A percentile compares a stretch with the other conserved stretches of the same genome.
Evolutionary conservation across 371 early-diverging fungal genomes (phyloP).

Genomic region (Mortierella sp.): DNA sequence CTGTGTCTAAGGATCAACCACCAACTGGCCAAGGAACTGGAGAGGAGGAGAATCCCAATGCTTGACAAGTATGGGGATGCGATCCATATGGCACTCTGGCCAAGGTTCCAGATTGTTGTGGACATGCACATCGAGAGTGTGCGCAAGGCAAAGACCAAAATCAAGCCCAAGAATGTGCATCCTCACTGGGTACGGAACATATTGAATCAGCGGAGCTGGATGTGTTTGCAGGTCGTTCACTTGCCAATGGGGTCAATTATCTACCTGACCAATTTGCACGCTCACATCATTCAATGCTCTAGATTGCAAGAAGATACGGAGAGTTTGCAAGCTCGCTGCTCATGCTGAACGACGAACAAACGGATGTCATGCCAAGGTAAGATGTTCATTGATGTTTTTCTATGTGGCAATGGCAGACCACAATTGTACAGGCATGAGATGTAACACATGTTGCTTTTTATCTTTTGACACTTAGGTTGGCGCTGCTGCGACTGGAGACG

Average conservation of each 20-base stretch:
- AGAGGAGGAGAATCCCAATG: conserved; percentile 79
- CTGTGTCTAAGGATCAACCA: conserved; percentile 90
- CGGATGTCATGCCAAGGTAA: conserved; percentile 86
- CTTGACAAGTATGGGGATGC: conserved; percentile 88
- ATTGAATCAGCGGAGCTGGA: neutral
- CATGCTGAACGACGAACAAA: conserved; percentile 86
- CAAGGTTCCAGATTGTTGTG: conserved; percentile 89
- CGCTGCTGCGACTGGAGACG: conserved; percentile 83
- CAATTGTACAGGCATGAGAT: conserved; percentile 34
- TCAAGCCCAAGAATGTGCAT: conserved; percentile 81
- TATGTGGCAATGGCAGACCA: neutral
- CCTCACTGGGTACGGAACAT: conserved; percentile 79
- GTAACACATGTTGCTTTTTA: neutral
- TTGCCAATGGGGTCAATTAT: no score
- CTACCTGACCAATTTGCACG: no score
- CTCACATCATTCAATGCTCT: neutral
- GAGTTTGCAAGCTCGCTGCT: conserved; percentile 93
- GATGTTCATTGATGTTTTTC: neutral
- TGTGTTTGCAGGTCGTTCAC: neutral
- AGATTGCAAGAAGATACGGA: conserved; percentile 81
- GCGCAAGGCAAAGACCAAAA: conserved; percentile 72
- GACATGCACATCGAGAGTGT: conserved; percentile 90
- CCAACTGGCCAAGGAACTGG: conserved; percentile 84
- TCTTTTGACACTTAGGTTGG: conserved; percentile 62
- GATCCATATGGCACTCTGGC: conserved; percentile 93